Conservation (phyloP, 2,329 filamentous ascomycete species). For the Venturia aucupariae region DNA sequence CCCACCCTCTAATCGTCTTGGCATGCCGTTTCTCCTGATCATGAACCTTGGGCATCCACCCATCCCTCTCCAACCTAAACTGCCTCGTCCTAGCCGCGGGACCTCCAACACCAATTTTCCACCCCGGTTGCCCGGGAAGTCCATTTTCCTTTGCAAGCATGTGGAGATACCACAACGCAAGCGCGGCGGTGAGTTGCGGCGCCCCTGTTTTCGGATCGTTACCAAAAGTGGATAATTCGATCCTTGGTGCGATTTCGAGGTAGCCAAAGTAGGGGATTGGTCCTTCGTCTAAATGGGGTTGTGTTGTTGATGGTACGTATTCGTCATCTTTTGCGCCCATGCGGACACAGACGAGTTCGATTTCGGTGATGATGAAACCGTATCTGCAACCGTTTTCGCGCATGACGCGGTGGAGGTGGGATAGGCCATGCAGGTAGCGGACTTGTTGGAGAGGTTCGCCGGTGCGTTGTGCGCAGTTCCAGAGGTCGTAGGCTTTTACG, state of each 20-base stretch:
- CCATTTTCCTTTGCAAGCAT: slow-evolving; percentile 57
- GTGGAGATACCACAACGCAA: slow-evolving; percentile 71
- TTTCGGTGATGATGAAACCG: slow-evolving; percentile 93
- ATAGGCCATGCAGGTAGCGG: slow-evolving; percentile 77
- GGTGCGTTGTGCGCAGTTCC: slow-evolving; percentile 89
- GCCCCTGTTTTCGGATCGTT: slow-evolving; percentile 25
- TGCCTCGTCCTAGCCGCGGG: slow-evolving; percentile 63
- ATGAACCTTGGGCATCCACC: slow-evolving; percentile 66
- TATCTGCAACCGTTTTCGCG: slow-evolving; percentile 88
- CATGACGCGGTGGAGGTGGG: slow-evolving; percentile 84
- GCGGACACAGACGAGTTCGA: slow-evolving; percentile 84
- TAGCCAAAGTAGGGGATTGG: slow-evolving; percentile 77
- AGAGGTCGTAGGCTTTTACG: slow-evolving; percentile 86
- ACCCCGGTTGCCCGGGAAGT: slow-evolving; percentile 49
- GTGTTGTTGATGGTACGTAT: slow-evolving; percentile 22
- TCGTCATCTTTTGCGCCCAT: slow-evolving; percentile 47
- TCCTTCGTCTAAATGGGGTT: slow-evolving; percentile 30
- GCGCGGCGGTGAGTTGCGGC: slow-evolving; percentile 54
- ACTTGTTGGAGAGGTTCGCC: slow-evolving; percentile 78
- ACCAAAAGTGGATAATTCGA: slow-evolving; percentile 40
- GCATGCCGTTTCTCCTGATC: slow-evolving; percentile 67
- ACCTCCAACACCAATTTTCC: slow-evolving; percentile 64
- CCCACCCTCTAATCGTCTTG: slow-evolving; percentile 65
- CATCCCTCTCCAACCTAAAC: slow-evolving; percentile 60
- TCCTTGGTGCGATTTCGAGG: slow-evolving; percentile 60